Evolutionary conservation across 106 monocot genomes (phyloP), one percentile per base, ranked within the genome.

Genomic region (Apostasia ramifera): DNA sequence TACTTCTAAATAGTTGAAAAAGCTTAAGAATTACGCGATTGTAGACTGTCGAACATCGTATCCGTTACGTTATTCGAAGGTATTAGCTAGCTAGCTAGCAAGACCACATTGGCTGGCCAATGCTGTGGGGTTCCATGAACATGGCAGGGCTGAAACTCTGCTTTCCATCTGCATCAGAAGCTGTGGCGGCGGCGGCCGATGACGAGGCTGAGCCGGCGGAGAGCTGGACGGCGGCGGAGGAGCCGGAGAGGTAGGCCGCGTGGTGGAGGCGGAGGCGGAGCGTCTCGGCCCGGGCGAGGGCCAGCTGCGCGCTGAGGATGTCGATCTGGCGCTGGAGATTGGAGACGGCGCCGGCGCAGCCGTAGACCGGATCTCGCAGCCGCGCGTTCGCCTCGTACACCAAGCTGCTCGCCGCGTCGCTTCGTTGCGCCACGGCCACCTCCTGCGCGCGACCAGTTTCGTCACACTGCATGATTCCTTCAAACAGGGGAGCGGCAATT

Each of bases 341-440:
- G 3, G 85, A 78, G 77, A 81, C 78, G 61, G 85, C 77, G 7
- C 73, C 85, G 2, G 81, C 85, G 46, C 85, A 85, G 8, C 85
- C 85, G 46, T 85, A 85, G 50, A 85, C 70, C 0, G 85, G 85
- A 47, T 85, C 85, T 4, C 85, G 58, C 39, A 85, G 68, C 10
- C 85, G 66, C 1, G 85, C 85, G 40, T 81, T 81, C 9, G 85
- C 85, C 70, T 85, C 85, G 56, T 85, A 81, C 3, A 85, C 85
- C 66, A 85, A 61, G 57, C 85, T 85, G 85, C 85, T 85, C 70
- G 81, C 85, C 2, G 85, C 81, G 44, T 85, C 85, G 55, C 85
- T 78, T 51, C 81, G 73, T 51, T 81, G 77, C 47, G 59, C 71
- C 66, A 68, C 67, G 5, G 85, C 76, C 54, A 84, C 58, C 26